phyloP scores from a whole-genome alignment of 106 monocot genomes.

The Dioscorea dumetorum region DNA sequence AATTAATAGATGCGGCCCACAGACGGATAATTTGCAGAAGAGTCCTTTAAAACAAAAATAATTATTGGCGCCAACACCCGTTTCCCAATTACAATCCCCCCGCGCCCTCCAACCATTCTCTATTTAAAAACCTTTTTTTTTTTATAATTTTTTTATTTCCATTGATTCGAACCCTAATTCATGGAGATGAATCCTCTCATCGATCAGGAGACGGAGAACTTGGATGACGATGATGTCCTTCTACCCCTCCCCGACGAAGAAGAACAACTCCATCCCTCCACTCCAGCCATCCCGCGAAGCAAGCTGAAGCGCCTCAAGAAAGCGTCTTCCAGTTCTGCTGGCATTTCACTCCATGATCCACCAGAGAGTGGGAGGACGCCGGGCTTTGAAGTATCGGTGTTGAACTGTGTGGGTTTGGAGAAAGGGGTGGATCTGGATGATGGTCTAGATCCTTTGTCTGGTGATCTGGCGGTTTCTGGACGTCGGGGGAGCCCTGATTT shows the following conservation, averaged over 20 bases:
- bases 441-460: slow-evolving; percentile 62
- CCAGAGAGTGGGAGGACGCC: neutral
- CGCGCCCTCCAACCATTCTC: neutral
- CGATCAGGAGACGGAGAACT: slow-evolving; percentile 12
- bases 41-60: too few relatives aligned
- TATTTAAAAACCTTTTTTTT: neutral
- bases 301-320: slow-evolving; percentile 53
- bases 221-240: slow-evolving; percentile 29
- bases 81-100: neutral
- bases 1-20: too few relatives aligned
- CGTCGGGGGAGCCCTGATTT: neutral
- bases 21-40: too few relatives aligned
- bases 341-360: neutral
- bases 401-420: neutral
- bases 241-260: neutral
- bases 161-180: neutral
- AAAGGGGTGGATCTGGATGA: slow-evolving; percentile 8
- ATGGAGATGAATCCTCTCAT: neutral
- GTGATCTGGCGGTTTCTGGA: neutral
- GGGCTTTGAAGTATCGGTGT: neutral
- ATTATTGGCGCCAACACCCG: neutral
- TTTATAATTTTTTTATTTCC: too few relatives aligned
- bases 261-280: slow-evolving; percentile 8
- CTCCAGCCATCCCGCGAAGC: slow-evolving; percentile 9
- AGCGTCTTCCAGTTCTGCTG: neutral